phyloP scores from a whole-genome alignment of 192 early-diverging fungal genomes.

The Backusella sp. region DNA sequence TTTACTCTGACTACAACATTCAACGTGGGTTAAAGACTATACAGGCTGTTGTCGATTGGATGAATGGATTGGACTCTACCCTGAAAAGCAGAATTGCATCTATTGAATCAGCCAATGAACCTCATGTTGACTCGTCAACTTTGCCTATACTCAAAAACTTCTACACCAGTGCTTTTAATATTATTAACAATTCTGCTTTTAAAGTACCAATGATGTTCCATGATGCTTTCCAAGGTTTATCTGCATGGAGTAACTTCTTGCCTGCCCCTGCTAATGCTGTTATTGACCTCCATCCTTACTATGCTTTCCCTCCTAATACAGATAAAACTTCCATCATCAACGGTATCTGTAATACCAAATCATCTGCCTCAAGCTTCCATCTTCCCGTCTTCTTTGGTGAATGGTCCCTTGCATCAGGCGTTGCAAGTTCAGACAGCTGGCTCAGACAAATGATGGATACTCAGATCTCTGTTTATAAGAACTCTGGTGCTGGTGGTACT shows the following conservation, averaged over 20 bases:
- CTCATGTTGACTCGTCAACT: conserved; percentile 20
- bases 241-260: conserved; percentile 37
- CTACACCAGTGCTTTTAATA: conserved; percentile 40
- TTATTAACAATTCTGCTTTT: conserved; percentile 30
- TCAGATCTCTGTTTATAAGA: conserved; percentile 21
- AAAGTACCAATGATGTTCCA: conserved; percentile 42
- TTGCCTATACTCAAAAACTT: conserved; percentile 34
- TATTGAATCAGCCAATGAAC: conserved; percentile 43
- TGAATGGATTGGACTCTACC: conserved; percentile 29
- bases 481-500: conserved; percentile 17
- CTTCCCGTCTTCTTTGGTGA: conserved; percentile 31
- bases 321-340: conserved; percentile 13
- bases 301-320: conserved; percentile 16
- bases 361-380: conserved; percentile 16
- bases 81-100: conserved; percentile 20
- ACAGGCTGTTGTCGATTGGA: conserved; percentile 41
- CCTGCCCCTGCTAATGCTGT: conserved; percentile 33
- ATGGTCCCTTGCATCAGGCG: conserved; percentile 27
- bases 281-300: conserved; percentile 34
- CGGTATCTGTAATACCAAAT: conserved; percentile 8
- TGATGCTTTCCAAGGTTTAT: conserved; percentile 41
- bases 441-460: conserved; percentile 30
- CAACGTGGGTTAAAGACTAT: conserved; percentile 21
- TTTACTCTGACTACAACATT: conserved; percentile 24
- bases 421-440: conserved; percentile 5